Percentiles rank a stretch among this genome's conserved stretches.
phyloP scores from a whole-genome alignment of 306 rosid species.

The Begonia loranthoides region DNA sequence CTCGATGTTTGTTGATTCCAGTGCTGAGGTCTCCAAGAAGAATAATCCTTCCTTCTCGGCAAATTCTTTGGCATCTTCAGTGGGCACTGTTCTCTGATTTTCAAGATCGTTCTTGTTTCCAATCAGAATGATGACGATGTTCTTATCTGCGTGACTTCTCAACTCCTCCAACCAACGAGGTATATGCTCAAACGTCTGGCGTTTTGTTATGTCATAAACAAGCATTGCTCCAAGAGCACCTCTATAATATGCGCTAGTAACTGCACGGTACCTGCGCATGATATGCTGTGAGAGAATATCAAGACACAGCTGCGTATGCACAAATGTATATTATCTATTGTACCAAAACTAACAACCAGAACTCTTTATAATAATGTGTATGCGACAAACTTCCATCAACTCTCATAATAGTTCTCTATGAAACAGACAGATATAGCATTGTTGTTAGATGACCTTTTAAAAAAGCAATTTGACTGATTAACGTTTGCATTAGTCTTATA shows the following conservation, averaged over 20 bases:
- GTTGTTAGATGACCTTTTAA: too few species aligned
- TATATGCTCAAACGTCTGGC: conserved; percentile 81
- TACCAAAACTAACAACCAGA: too few species aligned
- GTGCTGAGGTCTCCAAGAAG: conserved; percentile 87
- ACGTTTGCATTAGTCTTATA: too few species aligned
- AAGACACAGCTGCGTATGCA: neutral
- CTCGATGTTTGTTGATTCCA: conserved; percentile 84
- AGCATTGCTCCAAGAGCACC: conserved; percentile 99
- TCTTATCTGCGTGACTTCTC: conserved; percentile 91
- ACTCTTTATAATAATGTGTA: too few species aligned
- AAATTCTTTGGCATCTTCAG: conserved; percentile 82
- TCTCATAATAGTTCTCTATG: too few species aligned
- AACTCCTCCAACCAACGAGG: conserved; percentile 97
- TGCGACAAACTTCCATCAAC: too few species aligned
- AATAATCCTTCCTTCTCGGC: conserved; percentile 91
- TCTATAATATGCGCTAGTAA: conserved; percentile 93
- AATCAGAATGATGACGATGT: conserved; percentile 74
- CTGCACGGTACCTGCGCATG: conserved; percentile 74
- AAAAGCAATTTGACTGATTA: too few species aligned
- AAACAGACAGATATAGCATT: too few species aligned
- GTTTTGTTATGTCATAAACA: conserved; percentile 81
- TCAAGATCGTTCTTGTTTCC: conserved; percentile 89
- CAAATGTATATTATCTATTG: neutral
- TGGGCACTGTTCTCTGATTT: conserved; percentile 69
- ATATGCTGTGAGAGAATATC: conserved; percentile 3